These are phyloP conservation scores for Ogataea methanolica DNA, from an alignment of 805 yeast genomes.

Conservation along the genomic window DNA sequence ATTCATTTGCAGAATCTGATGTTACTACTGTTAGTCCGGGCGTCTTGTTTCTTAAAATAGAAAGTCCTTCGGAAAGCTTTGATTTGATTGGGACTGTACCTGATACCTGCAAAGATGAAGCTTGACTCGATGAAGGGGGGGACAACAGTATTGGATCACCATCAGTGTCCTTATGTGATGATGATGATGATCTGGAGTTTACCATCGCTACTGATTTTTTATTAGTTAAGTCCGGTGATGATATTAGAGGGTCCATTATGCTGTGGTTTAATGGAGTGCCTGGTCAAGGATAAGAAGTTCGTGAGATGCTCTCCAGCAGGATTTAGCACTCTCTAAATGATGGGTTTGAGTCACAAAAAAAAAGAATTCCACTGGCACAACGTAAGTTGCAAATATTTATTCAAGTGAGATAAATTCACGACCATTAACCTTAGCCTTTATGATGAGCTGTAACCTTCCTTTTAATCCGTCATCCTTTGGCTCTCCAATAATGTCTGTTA, in stretches of 20 bases:
- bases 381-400: too few relatives aligned
- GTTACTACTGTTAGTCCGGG: background rate
- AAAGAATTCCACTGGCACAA: too few relatives aligned
- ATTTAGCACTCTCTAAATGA: too few relatives aligned
- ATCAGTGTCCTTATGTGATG: background rate
- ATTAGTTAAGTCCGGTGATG: background rate
- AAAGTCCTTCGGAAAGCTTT: slow-evolving; percentile 8
- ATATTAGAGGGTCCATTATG: background rate
- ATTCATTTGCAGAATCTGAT: background rate
- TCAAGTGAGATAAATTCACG: too few relatives aligned
- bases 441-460: too few relatives aligned
- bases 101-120: background rate
- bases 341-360: too few relatives aligned
- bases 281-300: too few relatives aligned
- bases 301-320: too few relatives aligned
- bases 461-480: too few relatives aligned
- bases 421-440: too few relatives aligned
- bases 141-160: background rate
- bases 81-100: slow-evolving; percentile 7
- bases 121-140: background rate
- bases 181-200: background rate
- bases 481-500: too few relatives aligned
- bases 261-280: background rate
- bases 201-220: background rate
- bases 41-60: slow-evolving; percentile 8